phyloP scores from a whole-genome alignment of 2,329 filamentous ascomycete species.

The Phoma herbarum region DNA sequence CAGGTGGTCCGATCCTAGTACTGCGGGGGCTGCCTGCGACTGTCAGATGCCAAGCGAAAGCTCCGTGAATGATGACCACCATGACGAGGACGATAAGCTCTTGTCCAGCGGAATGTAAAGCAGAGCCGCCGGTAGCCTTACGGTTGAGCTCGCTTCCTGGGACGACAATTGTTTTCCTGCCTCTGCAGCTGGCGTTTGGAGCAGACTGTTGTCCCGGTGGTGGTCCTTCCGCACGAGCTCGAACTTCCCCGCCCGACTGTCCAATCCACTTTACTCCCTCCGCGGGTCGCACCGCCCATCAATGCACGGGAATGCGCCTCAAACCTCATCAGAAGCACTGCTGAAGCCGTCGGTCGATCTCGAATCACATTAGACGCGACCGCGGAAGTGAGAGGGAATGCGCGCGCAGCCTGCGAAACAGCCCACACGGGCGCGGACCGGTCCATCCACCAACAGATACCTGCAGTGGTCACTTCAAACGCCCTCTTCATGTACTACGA shows the following conservation, averaged over 20 bases:
- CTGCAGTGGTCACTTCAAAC: slow-evolving; percentile 9
- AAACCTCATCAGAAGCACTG: slow-evolving; percentile 6
- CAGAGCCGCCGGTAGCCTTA: slow-evolving; percentile 36
- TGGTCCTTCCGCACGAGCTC: slow-evolving; percentile 15
- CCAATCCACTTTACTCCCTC: slow-evolving; percentile 27
- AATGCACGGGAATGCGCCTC: slow-evolving; percentile 24
- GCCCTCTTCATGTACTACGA: slow-evolving; percentile 23
- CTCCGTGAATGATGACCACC: slow-evolving; percentile 18
- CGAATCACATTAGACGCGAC: slow-evolving; percentile 10
- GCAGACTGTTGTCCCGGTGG: slow-evolving; percentile 20
- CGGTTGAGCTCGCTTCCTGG: slow-evolving; percentile 1
- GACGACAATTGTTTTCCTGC: slow-evolving; percentile 3
- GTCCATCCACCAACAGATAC: slow-evolving; percentile 20
- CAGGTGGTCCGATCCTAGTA: slow-evolving; percentile 24
- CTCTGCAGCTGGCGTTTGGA: slow-evolving; percentile 19
- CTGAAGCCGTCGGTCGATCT: slow-evolving; percentile 19
- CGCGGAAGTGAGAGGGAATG: slow-evolving; percentile 15
- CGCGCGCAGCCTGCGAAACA: slow-evolving; percentile 27
- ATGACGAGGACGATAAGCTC: slow-evolving; percentile 22
- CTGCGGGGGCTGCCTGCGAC: slow-evolving; percentile 25
- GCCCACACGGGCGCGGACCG: slow-evolving; percentile 22
- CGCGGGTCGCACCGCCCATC: slow-evolving; percentile 42
- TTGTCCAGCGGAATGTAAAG: slow-evolving; percentile 23
- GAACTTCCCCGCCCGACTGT: slow-evolving; percentile 35
- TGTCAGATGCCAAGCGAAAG: slow-evolving; percentile 23